A percentile compares a stretch with the other conserved stretches of the same genome.
Evolutionary conservation across 225 moss, liverwort and hornwort species (phyloP).

Genomic region (Asterella californica): DNA sequence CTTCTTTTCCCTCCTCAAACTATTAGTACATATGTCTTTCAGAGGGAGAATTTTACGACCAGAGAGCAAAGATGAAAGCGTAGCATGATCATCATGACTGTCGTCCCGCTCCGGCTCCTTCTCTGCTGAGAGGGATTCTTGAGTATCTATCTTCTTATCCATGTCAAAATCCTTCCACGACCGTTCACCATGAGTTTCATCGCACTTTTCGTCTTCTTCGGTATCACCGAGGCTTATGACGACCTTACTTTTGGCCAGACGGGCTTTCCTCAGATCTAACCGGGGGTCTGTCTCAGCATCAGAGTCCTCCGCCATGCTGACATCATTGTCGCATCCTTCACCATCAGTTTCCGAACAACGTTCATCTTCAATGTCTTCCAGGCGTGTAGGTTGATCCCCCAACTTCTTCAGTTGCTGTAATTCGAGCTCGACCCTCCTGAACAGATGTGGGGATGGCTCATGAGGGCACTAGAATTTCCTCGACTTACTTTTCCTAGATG

Average conservation of each 20-base stretch:
- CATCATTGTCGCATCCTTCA: constrained; percentile 23
- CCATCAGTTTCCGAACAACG: constrained; percentile 47
- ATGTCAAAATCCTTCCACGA: constrained; percentile 10
- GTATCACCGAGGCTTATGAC: constrained; percentile 6
- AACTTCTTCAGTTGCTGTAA: constrained; percentile 25
- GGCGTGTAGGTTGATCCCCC: not conserved
- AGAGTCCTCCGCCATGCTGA: constrained; percentile 13
- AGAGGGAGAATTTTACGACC: not conserved
- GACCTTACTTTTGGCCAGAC: not conserved
- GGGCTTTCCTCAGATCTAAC: not conserved
- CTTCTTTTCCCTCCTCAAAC: constrained; percentile 1
- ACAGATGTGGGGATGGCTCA: not conserved
- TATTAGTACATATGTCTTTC: constrained; percentile 12
- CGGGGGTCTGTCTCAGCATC: not conserved
- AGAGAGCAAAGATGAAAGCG: constrained; percentile 18
- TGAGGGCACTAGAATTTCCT: not conserved
- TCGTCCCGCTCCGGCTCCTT: not conserved
- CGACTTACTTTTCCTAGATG: not conserved
- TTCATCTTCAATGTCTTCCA: constrained; percentile 28
- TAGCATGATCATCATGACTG: constrained; percentile 25
- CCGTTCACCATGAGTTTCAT: constrained; percentile 35
- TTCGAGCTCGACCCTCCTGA: constrained; percentile 38
- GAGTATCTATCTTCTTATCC: not conserved
- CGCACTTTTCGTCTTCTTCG: constrained; percentile 31
- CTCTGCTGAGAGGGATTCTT: not conserved